These are phyloP conservation scores for Eimeria brunetti DNA, from an alignment of 169 alveolate genomes.

Conservation along the genomic window DNA sequence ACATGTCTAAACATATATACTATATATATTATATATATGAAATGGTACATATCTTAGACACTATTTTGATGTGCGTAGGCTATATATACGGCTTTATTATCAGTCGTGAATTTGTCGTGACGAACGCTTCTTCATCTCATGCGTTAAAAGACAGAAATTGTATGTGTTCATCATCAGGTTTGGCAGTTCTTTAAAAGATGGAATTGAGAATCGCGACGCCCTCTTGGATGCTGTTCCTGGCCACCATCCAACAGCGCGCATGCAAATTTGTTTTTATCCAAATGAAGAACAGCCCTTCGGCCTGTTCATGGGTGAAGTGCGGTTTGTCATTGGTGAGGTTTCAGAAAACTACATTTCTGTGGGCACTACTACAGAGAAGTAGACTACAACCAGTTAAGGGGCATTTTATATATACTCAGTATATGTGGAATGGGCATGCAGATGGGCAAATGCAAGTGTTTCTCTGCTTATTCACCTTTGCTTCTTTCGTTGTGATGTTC, in stretches of 20 bases:
- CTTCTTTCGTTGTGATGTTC: background rate
- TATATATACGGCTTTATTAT: too few species aligned
- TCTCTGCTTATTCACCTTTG: background rate
- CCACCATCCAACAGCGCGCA: slow-evolving; percentile 36
- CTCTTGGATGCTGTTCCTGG: slow-evolving; percentile 24
- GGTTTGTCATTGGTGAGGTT: slow-evolving; percentile 44
- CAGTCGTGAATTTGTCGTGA: background rate
- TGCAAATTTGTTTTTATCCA: slow-evolving; percentile 51
- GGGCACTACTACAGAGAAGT: background rate
- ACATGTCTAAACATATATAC: too few species aligned
- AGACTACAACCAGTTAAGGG: background rate
- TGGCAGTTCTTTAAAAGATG: slow-evolving; percentile 26
- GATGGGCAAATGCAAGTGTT: background rate
- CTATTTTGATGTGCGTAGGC: too few species aligned
- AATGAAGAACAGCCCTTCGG: slow-evolving; percentile 66
- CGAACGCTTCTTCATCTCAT: background rate
- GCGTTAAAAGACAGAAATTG: background rate
- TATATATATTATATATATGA: too few species aligned
- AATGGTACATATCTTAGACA: too few species aligned
- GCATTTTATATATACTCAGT: too few species aligned
- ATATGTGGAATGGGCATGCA: background rate
- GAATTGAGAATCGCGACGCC: slow-evolving; percentile 23
- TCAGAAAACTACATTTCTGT: background rate
- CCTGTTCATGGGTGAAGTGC: slow-evolving; percentile 50
- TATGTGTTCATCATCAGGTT: background rate